Evolutionary conservation across 148 eudicot species (phyloP), one percentile per base, ranked within the genome.

Genomic region (Silene uniflora): DNA sequence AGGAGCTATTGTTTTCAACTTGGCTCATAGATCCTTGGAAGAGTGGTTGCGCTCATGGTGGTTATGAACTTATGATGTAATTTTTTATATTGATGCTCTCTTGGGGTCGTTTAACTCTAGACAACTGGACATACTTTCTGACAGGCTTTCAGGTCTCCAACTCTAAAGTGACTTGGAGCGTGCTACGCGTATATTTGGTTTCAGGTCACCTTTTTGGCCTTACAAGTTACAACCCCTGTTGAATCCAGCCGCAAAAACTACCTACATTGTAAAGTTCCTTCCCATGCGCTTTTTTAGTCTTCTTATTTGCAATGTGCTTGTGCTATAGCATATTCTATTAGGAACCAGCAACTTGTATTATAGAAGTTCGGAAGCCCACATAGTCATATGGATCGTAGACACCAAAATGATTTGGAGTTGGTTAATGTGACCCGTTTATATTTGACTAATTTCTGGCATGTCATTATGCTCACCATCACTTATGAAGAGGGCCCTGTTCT

Each of bases 211-310:
- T 69, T 56, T 58, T 52, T 58, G 76, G 64, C 16, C 63, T 64
- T 44, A 49, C 59, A 72, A 49, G 54, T 64, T 44, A 49, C 59
- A 72, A 49, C 27, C 69, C 25, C 62, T 54, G 67, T 21, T 75
- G 73, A 65, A 56, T 76, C 69, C 35, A 66, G 83, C 79, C 60
- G 79, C 79, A 80, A 71, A 75, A 62, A 23, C 42, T 61, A 22
- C 70, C 42, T 52, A 49, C 21, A 62, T 47, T 73, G 25, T 14
- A n/a, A 80, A 66, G 69, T 79, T 44, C 23, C 62, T 76, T 76
- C 54, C 52, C 73, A 19, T 62, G 10, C 49, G 47, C 0, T 71
- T 67, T 72, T 75, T 52, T 64, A 62, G 27, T 62, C 23, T 23
- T 65, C 22, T 6, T 62, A 69, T 46, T 59, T 62, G 67, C 49